These are phyloP conservation scores for Hymenoscyphus occultus DNA, from an alignment of 2,329 filamentous ascomycete genomes.

Conservation along the genomic window DNA sequence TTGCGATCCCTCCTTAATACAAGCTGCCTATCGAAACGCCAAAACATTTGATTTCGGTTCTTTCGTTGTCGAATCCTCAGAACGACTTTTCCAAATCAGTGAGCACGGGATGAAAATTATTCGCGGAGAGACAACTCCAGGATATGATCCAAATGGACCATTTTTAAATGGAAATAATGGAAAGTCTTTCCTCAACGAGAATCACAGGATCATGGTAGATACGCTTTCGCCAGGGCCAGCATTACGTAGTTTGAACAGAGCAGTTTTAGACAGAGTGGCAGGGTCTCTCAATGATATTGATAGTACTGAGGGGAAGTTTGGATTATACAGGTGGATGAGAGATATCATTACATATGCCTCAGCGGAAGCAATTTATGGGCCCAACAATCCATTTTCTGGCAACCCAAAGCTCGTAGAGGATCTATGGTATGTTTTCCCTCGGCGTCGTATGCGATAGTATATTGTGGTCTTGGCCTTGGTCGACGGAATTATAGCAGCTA, in stretches of 20 bases:
- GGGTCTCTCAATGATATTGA: slow-evolving; percentile 34
- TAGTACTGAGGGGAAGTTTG: slow-evolving; percentile 29
- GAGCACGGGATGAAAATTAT: slow-evolving; percentile 36
- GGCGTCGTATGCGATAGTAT: not conserved
- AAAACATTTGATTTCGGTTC: slow-evolving; percentile 44
- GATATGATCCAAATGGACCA: slow-evolving; percentile 29
- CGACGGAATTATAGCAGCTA: slow-evolving; percentile 1
- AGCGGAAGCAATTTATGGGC: slow-evolving; percentile 44
- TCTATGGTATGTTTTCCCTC: slow-evolving; percentile 35
- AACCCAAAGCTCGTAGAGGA: slow-evolving; percentile 39
- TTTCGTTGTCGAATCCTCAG: slow-evolving; percentile 41
- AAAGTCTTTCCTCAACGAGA: slow-evolving; percentile 36
- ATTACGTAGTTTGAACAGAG: slow-evolving; percentile 39
- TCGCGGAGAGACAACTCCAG: slow-evolving; percentile 25
- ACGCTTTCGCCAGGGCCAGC: slow-evolving; percentile 38
- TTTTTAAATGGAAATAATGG: slow-evolving; percentile 32
- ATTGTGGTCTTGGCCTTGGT: not conserved
- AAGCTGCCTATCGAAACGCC: slow-evolving; percentile 40
- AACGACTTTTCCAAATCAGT: slow-evolving; percentile 40
- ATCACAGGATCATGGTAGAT: slow-evolving; percentile 39
- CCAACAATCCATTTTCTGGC: slow-evolving; percentile 42
- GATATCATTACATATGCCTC: slow-evolving; percentile 42
- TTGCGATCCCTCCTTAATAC: slow-evolving; percentile 42
- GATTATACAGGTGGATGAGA: slow-evolving; percentile 42
- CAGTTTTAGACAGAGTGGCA: slow-evolving; percentile 40